Evolutionary conservation across 1,284 basidiomycete genomes (phyloP), one percentile per base, ranked within the genome.

Genomic region (Coriolopsis trogii): DNA sequence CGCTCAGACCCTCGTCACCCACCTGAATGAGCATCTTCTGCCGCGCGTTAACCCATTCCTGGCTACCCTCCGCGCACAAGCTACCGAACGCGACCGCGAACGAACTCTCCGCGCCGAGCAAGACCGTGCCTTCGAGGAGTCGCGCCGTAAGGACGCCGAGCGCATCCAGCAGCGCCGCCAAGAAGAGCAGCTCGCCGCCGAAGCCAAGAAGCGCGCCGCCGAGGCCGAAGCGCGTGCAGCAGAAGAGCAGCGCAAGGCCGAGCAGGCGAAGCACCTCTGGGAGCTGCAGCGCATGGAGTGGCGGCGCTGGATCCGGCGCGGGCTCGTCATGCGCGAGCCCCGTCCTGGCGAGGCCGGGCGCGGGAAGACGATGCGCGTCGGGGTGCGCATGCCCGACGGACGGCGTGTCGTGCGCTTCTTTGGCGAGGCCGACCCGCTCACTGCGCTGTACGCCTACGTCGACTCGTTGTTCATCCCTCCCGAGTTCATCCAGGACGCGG

Each of bases 21-120:
- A 93, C 60, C 77, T 96, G 3, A 77, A 78, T 18, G 77, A 78
- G 20, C 79, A 84, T 28, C 78, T 97, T 41, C 71, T 96, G 0
- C 93, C 94, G 0, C 89, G 93, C 23, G 85, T 92, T 1, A 73
- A 67, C 1, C 84, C 93, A 0, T 92, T 87, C 73, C 80, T 97
- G 9, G 72, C 74, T 13, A 81, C 87, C 5, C 71, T 92, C 34
- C 78, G 71, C 36, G 64, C 72, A 0, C 70, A 77, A 29, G 77
- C 77, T 25, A 75, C 85, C 3, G 84, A 87, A 40, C 79, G 81
- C 20, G 87, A 91, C 16, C 78, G 59, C 20, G 71, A 71, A 41
- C 66, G 93, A 1, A 72, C 77, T 16, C 64, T 95, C 18, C 79
- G 93, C 7, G 88, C 85, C 18, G 88, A 93, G 61, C 93, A 95